Evolutionary conservation across 2,329 filamentous ascomycete species (phyloP).

Genomic region (Ceratocystis variospora): DNA sequence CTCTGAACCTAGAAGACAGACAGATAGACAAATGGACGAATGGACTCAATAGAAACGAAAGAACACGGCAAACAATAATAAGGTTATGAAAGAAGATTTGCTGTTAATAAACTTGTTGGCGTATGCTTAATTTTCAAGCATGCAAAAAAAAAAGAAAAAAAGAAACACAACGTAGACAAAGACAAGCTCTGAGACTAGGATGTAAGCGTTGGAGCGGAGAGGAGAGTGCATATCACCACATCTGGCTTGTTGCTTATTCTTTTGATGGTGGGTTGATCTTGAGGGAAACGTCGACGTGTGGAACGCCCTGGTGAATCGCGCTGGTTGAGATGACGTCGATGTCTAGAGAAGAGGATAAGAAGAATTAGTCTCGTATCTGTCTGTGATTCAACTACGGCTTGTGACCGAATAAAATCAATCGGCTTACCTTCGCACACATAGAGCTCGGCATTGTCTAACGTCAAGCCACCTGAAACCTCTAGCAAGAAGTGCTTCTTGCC

Average conservation of each 20-base stretch:
- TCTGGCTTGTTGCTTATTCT: neutral
- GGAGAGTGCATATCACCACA: neutral
- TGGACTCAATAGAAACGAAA: neutral
- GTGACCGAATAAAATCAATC: neutral
- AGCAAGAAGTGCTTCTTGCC: conserved; percentile 62
- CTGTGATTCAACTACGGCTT: too few relatives aligned
- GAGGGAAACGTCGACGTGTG: conserved; percentile 88
- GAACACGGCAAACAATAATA: neutral
- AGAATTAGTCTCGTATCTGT: too few relatives aligned
- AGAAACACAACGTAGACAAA: neutral
- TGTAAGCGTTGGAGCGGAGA: neutral
- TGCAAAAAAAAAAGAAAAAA: neutral
- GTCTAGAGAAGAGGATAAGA: conserved; percentile 36
- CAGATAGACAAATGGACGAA: neutral
- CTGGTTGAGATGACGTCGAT: conserved; percentile 94
- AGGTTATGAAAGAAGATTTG: neutral
- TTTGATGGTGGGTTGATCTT: conserved; percentile 46
- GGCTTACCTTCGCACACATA: conserved; percentile 62
- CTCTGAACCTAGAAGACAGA: neutral
- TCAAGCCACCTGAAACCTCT: conserved; percentile 86
- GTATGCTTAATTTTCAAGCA: neutral
- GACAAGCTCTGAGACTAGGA: neutral
- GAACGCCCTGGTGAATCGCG: conserved; percentile 89
- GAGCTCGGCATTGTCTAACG: conserved; percentile 63
- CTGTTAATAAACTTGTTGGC: neutral